Evolutionary conservation across 2,329 filamentous ascomycete genomes (phyloP).

Genomic region (Aspergillus sp.): DNA sequence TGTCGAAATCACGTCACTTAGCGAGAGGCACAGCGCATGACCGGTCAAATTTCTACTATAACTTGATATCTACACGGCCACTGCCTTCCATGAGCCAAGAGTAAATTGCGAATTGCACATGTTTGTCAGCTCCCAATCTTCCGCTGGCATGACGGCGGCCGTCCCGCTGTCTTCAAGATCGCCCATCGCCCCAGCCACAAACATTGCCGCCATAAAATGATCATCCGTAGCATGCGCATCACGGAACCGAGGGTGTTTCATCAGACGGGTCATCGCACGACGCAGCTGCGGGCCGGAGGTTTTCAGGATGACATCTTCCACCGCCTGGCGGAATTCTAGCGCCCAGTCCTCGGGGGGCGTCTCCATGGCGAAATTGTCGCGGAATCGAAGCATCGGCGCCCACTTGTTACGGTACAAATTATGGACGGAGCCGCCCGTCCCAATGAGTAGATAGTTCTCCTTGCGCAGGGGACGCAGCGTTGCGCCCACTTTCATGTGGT

Average conservation of each 20-base stretch:
- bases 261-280: constrained; percentile 58
- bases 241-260: constrained; percentile 66
- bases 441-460: constrained; percentile 58
- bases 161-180: constrained; percentile 47
- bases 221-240: constrained; percentile 70
- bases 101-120: constrained; percentile 64
- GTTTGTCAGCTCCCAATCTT: constrained; percentile 66
- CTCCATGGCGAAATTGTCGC: constrained; percentile 62
- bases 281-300: constrained; percentile 56
- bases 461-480: constrained; percentile 56
- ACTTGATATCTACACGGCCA: neutral
- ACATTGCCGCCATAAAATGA: constrained; percentile 66
- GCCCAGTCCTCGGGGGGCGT: constrained; percentile 60
- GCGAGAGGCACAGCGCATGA: no score
- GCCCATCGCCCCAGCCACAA: constrained; percentile 59
- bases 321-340: constrained; percentile 64
- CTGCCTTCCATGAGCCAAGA: constrained; percentile 42
- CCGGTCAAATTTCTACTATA: neutral
- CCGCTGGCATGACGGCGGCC: constrained; percentile 43
- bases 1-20: no score
- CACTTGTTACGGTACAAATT: constrained; percentile 69
- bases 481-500: constrained; percentile 57
- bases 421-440: constrained; percentile 65
- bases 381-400: constrained; percentile 62
- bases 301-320: constrained; percentile 59